A percentile compares a stretch with the other conserved stretches of the same genome.
Conservation (phyloP, 1,139 yeast genomes). For the Yamadazyma triangularis region DNA sequence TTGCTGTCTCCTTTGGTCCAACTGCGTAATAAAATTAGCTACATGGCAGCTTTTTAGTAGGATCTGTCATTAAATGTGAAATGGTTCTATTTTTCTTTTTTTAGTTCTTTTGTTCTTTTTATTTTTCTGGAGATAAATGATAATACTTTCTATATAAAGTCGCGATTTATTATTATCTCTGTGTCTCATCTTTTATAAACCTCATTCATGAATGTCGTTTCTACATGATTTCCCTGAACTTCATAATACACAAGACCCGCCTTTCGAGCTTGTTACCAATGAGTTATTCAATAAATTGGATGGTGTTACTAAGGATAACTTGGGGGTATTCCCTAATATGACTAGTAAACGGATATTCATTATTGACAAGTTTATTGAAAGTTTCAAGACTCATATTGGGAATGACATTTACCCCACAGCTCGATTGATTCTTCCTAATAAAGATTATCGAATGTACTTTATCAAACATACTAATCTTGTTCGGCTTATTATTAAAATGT, state of each 20-base stretch:
- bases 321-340: constrained; percentile 24
- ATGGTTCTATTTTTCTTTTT: no score
- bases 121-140: no score
- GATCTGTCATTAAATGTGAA: no score
- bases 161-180: no score
- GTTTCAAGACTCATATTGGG: constrained; percentile 68
- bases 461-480: constrained; percentile 51
- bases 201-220: constrained; percentile 3
- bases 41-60: no score
- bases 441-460: constrained; percentile 50
- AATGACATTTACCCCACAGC: constrained; percentile 66
- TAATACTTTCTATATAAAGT: no score
- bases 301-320: constrained; percentile 21
- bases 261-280: constrained; percentile 25
- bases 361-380: constrained; percentile 45
- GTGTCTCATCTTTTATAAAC: no score
- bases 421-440: constrained; percentile 57
- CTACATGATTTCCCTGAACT: constrained; percentile 10
- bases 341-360: constrained; percentile 28
- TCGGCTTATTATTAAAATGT: constrained; percentile 33
- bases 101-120: no score
- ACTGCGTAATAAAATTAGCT: neutral
- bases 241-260: constrained; percentile 20
- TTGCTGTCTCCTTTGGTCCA: neutral
- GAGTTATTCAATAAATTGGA: constrained; percentile 32